Conservation (phyloP, 164 flowering plant species). For the Vitis amurensis region DNA sequence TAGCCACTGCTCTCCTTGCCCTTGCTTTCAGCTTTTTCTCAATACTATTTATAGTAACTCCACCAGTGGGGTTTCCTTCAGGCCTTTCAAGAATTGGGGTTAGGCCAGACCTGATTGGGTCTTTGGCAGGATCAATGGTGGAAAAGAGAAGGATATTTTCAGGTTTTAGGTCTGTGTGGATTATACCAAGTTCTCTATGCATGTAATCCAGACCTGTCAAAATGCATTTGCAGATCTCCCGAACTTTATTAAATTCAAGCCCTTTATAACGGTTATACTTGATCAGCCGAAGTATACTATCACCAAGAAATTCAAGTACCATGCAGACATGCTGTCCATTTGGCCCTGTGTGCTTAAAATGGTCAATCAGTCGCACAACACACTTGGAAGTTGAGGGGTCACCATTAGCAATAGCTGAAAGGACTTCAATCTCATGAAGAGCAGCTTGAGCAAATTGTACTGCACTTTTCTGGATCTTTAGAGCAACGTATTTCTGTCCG, state of each 20-base stretch:
- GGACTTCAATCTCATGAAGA: constrained; percentile 80
- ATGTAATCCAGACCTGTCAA: constrained; percentile 81
- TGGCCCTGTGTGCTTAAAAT: constrained; percentile 90
- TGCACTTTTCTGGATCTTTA: constrained; percentile 93
- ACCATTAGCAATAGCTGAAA: constrained; percentile 67
- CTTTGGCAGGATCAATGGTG: constrained; percentile 82
- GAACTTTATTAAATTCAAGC: constrained; percentile 64
- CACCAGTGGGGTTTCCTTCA: constrained; percentile 68
- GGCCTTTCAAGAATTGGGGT: constrained; percentile 83
- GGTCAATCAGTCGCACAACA: constrained; percentile 69
- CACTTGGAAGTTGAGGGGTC: constrained; percentile 65
- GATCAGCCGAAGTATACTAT: constrained; percentile 74
- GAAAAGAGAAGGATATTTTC: constrained; percentile 86
- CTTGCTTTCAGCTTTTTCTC: constrained; percentile 79
- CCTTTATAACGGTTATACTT: constrained; percentile 72
- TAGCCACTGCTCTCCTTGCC: constrained; percentile 81
- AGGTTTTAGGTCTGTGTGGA: constrained; percentile 90
- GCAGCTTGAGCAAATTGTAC: constrained; percentile 89
- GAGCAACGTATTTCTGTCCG: constrained; percentile 76
- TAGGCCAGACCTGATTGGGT: constrained; percentile 66
- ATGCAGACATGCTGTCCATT: constrained; percentile 93
- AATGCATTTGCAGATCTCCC: constrained; percentile 80
- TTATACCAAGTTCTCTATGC: constrained; percentile 76
- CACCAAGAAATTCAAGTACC: constrained; percentile 94
- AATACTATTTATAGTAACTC: constrained; percentile 43